Conservation (phyloP, 2,329 filamentous ascomycete species). For the Colletotrichum horii region DNA sequence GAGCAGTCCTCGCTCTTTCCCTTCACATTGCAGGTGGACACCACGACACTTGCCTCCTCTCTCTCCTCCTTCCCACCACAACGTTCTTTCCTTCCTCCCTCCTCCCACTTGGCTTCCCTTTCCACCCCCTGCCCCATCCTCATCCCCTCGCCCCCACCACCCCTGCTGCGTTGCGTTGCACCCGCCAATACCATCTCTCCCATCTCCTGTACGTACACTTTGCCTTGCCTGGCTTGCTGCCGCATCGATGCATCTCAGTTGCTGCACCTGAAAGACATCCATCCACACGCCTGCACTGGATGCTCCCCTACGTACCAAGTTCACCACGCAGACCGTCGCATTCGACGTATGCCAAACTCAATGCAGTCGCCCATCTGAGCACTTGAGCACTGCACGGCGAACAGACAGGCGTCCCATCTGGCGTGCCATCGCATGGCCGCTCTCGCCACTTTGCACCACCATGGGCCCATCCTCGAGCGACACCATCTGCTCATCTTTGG, state of each 20-base stretch:
- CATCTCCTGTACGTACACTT: neutral
- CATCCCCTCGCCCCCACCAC: neutral
- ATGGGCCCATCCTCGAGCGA: conserved; percentile 12
- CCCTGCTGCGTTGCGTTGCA: neutral
- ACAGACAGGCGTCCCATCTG: conserved; percentile 13
- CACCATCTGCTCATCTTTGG: conserved; percentile 16
- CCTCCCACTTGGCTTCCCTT: neutral
- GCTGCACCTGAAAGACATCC: conserved; percentile 5
- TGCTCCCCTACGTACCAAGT: neutral
- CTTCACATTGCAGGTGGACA: neutral
- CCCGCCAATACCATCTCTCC: neutral
- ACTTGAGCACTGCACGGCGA: neutral
- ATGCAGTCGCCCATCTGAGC: conserved; percentile 1
- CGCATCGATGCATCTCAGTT: neutral
- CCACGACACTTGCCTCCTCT: neutral
- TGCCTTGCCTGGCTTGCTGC: neutral
- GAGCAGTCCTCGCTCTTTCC: neutral
- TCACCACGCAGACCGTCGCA: neutral
- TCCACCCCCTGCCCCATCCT: neutral
- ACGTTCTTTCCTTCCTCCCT: neutral
- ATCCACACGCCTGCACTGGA: neutral
- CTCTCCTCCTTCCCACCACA: neutral
- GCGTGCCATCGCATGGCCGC: conserved; percentile 9
- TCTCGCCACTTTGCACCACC: conserved; percentile 12
- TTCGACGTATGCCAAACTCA: neutral